phyloP scores from a whole-genome alignment of 1,284 basidiomycete genomes.

The Flammula alnicola region DNA sequence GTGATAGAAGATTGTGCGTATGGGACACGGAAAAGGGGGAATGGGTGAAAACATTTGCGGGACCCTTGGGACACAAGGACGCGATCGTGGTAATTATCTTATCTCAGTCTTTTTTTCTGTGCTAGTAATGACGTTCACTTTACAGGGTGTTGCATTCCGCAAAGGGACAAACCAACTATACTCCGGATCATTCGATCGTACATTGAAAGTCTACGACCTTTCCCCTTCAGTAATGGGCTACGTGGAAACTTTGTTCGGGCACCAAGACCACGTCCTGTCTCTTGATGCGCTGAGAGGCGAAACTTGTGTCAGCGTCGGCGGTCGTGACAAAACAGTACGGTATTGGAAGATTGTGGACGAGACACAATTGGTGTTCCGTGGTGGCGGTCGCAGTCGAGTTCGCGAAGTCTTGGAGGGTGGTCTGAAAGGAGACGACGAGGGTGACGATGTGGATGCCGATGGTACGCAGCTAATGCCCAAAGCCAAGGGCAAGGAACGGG shows the following conservation, averaged over 20 bases:
- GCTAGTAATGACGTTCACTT: conserved; percentile 13
- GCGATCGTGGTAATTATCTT: conserved; percentile 72
- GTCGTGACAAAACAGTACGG: conserved; percentile 88
- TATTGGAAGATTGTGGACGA: conserved; percentile 99
- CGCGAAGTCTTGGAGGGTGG: conserved; percentile 85
- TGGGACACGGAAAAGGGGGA: conserved; percentile 79
- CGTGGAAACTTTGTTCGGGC: conserved; percentile 96
- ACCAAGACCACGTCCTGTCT: conserved; percentile 87
- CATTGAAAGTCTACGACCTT: conserved; percentile 90
- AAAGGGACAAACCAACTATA: conserved; percentile 87
- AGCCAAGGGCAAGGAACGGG: conserved; percentile 36
- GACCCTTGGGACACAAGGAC: conserved; percentile 76
- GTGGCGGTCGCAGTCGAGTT: conserved; percentile 82
- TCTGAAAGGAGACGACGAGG: conserved; percentile 62
- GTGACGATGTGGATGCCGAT: conserved; percentile 43
- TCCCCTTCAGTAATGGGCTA: conserved; percentile 83
- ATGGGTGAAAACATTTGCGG: conserved; percentile 82
- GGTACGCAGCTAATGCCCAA: conserved; percentile 30
- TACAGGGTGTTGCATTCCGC: conserved; percentile 67
- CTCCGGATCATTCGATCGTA: conserved; percentile 89
- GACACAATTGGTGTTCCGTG: conserved; percentile 94
- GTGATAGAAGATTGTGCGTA: conserved; percentile 79
- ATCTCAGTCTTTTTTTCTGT: conserved; percentile 2
- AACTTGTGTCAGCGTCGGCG: conserved; percentile 87
- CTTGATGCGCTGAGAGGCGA: conserved; percentile 86